Evolutionary conservation across 2,329 filamentous ascomycete genomes (phyloP).

Genomic region (Fulvia fulva): DNA sequence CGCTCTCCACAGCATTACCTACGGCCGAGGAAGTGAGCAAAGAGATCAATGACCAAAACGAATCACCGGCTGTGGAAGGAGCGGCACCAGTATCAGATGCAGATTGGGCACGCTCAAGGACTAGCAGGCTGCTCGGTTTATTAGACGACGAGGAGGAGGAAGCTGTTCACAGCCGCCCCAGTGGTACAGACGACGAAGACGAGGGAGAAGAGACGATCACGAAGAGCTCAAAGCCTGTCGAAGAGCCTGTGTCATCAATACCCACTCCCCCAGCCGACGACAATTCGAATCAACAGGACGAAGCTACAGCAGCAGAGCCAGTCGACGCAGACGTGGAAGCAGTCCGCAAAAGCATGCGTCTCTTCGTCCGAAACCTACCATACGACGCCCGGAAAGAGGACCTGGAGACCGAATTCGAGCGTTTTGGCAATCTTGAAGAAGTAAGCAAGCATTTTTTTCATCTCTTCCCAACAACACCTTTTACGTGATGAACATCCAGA

Average conservation of each 20-base stretch:
- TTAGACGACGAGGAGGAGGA: conserved; percentile 66
- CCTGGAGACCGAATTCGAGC: conserved; percentile 65
- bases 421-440: conserved; percentile 77
- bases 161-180: neutral
- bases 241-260: conserved; percentile 13
- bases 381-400: conserved; percentile 77
- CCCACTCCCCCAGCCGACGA: conserved; percentile 27
- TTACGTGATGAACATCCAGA: conserved; percentile 90
- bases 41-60: conserved; percentile 9
- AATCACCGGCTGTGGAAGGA: conserved; percentile 17
- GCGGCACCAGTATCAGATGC: conserved; percentile 60
- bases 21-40: neutral
- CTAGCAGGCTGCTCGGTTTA: conserved; percentile 79
- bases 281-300: conserved; percentile 39
- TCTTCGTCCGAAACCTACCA: conserved; percentile 86
- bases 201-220: conserved; percentile 22
- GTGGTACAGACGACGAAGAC: conserved; percentile 10
- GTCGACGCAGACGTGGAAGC: conserved; percentile 51
- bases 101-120: conserved; percentile 88
- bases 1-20: neutral
- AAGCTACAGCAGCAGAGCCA: conserved; percentile 16
- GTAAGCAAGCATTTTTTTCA: conserved; percentile 55
- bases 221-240: conserved; percentile 11
- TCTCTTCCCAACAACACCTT: conserved; percentile 12
- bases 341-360: conserved; percentile 67